A percentile compares a stretch with the other conserved stretches of the same genome.
Evolutionary conservation across 2,329 filamentous ascomycete species (phyloP).

Genomic region (Trichophyton schoenleinii): DNA sequence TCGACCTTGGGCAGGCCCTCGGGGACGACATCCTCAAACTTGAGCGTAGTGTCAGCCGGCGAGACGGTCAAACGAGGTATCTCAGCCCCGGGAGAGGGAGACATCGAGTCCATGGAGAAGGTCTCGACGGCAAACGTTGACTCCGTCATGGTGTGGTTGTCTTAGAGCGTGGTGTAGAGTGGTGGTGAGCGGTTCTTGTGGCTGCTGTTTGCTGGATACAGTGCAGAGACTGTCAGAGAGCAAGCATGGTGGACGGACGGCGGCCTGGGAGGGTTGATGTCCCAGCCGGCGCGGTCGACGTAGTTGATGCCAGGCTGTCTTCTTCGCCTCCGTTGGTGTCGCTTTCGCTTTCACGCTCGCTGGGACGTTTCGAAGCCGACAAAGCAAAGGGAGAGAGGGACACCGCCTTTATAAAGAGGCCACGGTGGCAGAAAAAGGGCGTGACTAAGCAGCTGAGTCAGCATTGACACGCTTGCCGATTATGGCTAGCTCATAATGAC

Average conservation of each 20-base stretch:
- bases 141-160: background rate
- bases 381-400: background rate
- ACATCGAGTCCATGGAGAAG: slow-evolving; percentile 23
- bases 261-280: background rate
- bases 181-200: background rate
- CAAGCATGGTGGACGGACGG: background rate
- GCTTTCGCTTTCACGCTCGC: too few relatives aligned
- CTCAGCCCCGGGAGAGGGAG: slow-evolving; percentile 22
- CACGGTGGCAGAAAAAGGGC: background rate
- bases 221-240: background rate
- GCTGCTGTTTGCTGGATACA: background rate
- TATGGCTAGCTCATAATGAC: background rate
- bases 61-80: slow-evolving; percentile 29
- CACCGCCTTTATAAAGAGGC: background rate
- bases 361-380: background rate
- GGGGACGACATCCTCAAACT: slow-evolving; percentile 15
- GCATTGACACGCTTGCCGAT: background rate
- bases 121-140: slow-evolving; percentile 20
- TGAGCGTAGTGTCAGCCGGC: slow-evolving; percentile 29
- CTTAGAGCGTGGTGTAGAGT: background rate
- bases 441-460: background rate
- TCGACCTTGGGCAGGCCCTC: slow-evolving; percentile 15
- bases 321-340: background rate
- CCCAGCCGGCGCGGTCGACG: background rate
- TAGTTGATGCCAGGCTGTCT: background rate